Percentiles rank a stretch among this genome's conserved stretches.
These are phyloP conservation scores for Solanum medicagineum DNA, from an alignment of 257 asterid genomes.

Conservation along the genomic window DNA sequence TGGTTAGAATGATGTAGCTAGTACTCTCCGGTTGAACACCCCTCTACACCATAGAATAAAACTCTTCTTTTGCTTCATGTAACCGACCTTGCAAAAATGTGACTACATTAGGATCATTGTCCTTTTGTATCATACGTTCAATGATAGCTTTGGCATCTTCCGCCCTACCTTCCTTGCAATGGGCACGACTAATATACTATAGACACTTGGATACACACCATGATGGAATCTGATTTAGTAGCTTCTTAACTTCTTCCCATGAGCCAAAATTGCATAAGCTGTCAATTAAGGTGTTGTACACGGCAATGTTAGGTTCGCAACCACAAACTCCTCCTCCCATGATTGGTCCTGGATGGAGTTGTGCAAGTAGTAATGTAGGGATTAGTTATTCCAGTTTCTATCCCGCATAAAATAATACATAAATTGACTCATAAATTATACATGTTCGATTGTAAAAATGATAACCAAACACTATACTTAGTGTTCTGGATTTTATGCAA, in stretches of 20 bases:
- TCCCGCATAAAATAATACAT: neutral
- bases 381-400: neutral
- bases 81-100: neutral
- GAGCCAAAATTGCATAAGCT: constrained; percentile 3
- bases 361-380: neutral
- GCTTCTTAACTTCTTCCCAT: constrained; percentile 1
- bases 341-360: neutral
- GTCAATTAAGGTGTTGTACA: constrained; percentile 1
- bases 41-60: neutral
- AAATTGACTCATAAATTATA: neutral
- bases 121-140: neutral
- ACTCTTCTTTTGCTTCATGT: neutral
- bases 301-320: neutral
- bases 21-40: neutral
- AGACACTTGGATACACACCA: neutral
- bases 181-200: neutral
- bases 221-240: neutral
- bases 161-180: neutral
- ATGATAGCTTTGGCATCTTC: neutral
- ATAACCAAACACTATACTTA: neutral
- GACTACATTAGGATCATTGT: neutral
- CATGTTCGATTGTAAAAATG: neutral
- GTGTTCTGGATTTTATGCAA: neutral
- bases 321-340: neutral
- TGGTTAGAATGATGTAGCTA: neutral